Evolutionary conservation across 805 yeast genomes (phyloP).

Genomic region (Starmerella riodocensis): DNA sequence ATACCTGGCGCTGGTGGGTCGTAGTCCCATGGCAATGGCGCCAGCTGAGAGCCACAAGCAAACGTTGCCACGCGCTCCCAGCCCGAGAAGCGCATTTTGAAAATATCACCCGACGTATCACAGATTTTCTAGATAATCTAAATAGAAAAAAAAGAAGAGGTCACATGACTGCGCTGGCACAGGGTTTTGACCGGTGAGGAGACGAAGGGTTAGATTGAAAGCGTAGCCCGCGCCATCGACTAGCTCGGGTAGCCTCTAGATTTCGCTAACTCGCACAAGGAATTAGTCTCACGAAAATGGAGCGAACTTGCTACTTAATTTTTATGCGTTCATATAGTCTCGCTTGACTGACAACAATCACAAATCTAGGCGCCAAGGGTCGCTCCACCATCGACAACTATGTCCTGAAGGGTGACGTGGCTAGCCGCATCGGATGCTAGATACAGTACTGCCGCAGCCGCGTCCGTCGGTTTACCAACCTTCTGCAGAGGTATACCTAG

Average conservation of each 20-base stretch:
- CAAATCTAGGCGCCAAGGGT: constrained; percentile 13
- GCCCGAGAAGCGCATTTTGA: constrained; percentile 12
- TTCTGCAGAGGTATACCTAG: constrained; percentile 15
- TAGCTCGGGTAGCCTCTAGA: too few relatives aligned
- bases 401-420: constrained; percentile 12
- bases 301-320: too few relatives aligned
- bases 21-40: constrained; percentile 10
- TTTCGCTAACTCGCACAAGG: too few relatives aligned
- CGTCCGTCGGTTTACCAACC: constrained; percentile 9
- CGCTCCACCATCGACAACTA: constrained; percentile 17
- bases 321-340: too few relatives aligned
- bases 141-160: background rate
- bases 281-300: too few relatives aligned
- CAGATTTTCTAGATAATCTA: background rate
- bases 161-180: background rate
- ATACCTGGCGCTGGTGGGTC: constrained; percentile 6
- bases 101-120: background rate
- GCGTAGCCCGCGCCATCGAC: too few relatives aligned
- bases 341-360: too few relatives aligned
- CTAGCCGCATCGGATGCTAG: constrained; percentile 16
- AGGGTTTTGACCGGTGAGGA: too few relatives aligned
- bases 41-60: constrained; percentile 13
- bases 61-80: constrained; percentile 16
- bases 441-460: constrained; percentile 8
- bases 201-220: too few relatives aligned